Base-by-base conservation (phyloP, 2,329 filamentous ascomycete genomes). In the Penicillium sp. region DNA sequence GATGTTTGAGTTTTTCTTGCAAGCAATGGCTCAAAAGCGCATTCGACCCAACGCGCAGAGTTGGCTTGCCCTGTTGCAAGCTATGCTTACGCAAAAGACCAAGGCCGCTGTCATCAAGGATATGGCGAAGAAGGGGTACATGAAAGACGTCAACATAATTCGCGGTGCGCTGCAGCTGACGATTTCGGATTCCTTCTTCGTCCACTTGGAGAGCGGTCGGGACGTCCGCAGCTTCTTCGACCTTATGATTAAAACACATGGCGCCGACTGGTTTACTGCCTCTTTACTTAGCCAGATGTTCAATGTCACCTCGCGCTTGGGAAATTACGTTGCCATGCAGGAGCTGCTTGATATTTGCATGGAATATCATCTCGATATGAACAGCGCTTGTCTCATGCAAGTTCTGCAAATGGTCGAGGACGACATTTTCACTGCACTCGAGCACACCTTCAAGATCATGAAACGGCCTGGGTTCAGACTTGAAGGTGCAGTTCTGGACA, bases 11-110 rank as follows among this genome's bases (percentile, higher is more conserved):
- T 67, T 69, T 28, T 66, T 79, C 20, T 61, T 82, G 17, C 54
- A 67, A 25, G 59, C 70, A 12, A 82, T 83, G 79, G 60, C 72
- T 31, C 63, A 68, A 51, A 61, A 71, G 54, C 65, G 73, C 1
- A 64, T 82, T 51, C 63, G 61, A 1, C 79, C 80, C 12, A 76
- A 80, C 57, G 61, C 70, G n/a, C 43, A 69, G 20, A 81, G 77
- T 5, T 82, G 80, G 80, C 59, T 78, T 41, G 68, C 73, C 6
- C 73, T 81, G 51, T 64, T 80, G 53, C 56, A 72, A 22, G 69
- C 68, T 43, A 57, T 71, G 55, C 54, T 69, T 31, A 69, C 64
- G 14, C 67, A 69, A 10, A 64, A 62, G 22, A 66, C 69, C n/a
- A 75, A 72, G 65, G 56, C 61, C 6, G 47, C 64, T 7, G 60